phyloP scores from a whole-genome alignment of 495 filamentous ascomycete genomes.

The Penicillium dipodomyicola region DNA sequence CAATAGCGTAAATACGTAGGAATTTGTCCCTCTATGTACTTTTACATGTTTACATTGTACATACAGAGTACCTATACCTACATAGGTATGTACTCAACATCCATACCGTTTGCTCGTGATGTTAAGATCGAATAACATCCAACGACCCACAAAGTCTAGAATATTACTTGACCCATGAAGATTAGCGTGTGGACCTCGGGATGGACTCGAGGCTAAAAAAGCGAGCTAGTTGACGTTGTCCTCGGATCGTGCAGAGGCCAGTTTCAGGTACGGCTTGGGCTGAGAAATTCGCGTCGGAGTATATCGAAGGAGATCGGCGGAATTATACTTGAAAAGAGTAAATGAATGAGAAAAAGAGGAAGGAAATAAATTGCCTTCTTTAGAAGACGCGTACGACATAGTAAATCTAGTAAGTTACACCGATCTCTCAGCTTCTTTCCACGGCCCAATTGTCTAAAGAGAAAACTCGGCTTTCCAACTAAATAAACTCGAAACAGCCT shows the following conservation, averaged over 20 bases:
- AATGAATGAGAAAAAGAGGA: neutral
- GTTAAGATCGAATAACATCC: conserved; percentile 12
- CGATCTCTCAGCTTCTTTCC: conserved; percentile 34
- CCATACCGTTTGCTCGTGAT: conserved; percentile 16
- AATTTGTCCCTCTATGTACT: neutral
- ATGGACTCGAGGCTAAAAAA: conserved; percentile 13
- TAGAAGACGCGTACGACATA: neutral
- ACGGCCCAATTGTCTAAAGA: conserved; percentile 21
- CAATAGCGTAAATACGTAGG: neutral
- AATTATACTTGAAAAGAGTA: conserved; percentile 5
- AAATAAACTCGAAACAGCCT: conserved; percentile 52
- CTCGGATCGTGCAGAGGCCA: conserved; percentile 24
- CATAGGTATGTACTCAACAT: neutral
- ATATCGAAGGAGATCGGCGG: conserved; percentile 25
- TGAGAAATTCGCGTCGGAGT: conserved; percentile 28
- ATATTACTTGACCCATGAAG: conserved; percentile 2
- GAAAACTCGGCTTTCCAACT: conserved; percentile 21
- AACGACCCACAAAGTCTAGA: conserved; percentile 13
- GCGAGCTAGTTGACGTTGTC: conserved; percentile 11
- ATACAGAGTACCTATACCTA: neutral
- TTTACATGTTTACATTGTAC: neutral
- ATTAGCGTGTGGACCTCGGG: conserved; percentile 14
- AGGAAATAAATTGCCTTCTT: neutral
- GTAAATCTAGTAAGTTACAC: conserved; percentile 12
- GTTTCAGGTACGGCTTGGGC: conserved; percentile 29